Evolutionary conservation across 1,284 basidiomycete species (phyloP), one percentile per base, ranked within the genome.

Genomic region (Anthracocystis panici-leucophaei): DNA sequence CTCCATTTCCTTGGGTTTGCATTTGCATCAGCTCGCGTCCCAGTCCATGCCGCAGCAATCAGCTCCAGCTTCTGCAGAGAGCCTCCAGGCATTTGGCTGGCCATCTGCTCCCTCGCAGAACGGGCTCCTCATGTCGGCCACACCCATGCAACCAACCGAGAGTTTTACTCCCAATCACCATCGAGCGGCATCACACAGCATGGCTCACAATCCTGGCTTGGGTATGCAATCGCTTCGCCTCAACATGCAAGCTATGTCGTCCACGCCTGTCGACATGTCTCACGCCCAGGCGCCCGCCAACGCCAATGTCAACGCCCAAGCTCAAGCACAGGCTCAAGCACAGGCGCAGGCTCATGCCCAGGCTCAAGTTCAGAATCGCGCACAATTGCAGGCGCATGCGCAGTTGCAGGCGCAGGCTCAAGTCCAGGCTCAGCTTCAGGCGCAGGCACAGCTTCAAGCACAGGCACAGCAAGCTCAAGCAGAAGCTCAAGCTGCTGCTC

Each of bases 171-270:
- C 27, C 14, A 51, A 27, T 18, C 68, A 71, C 41, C 68, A 71
- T 25, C 68, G 68, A 55, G 63, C 68, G 2, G 68, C 68, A 8
- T 71, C 68, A 29, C 68, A 71, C 52, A 71, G 63, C 51, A 62
- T 65, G 45, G 63, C 58, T 27, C 68, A 63, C 31, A 65, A 50
- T 12, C 29, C 63, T n/a, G 49, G 29, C 16, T 31, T 71, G 54
- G 55, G 45, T 20, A 49, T 60, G 50, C 62, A 65, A 50, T 31
- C 56, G 51, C 55, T 71, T 14, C 40, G 40, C 45, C 57, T 65
- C 58, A 62, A 65, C 49, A 62, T 65, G 68, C 62, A 65, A 6
- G 16, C 68, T n/a, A 35, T 65, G 5, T 33, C 62, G 5, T 48
- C 57, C 3, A 25, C 50, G 3, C 55, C 57, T 18, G 45, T 65